Conservation (phyloP, 352 stramenopile genomes). For the Phytophthora ohioensis region DNA sequence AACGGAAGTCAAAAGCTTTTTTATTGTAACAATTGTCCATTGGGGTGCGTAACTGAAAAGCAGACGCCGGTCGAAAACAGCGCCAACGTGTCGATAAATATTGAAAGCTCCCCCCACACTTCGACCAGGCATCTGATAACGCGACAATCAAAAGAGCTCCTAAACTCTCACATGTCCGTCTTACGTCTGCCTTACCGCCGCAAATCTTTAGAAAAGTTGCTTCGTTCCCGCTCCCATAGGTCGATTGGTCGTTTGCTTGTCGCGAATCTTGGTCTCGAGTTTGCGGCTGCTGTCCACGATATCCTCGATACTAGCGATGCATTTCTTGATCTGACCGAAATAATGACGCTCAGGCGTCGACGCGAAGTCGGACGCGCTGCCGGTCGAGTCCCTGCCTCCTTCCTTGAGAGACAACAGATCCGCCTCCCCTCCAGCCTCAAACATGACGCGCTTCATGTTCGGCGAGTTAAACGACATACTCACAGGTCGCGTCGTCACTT, state of each 20-base stretch:
- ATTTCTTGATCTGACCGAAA: constrained; percentile 39
- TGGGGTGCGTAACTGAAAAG: constrained; percentile 2
- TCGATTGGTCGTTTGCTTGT: constrained; percentile 22
- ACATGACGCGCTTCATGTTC: constrained; percentile 38
- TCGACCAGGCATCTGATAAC: not conserved
- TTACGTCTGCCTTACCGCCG: constrained; percentile 8
- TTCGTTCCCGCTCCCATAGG: constrained; percentile 1
- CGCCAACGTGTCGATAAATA: constrained; percentile 42
- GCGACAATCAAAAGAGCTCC: constrained; percentile 2
- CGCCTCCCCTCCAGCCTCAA: constrained; percentile 14
- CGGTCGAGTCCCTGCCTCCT: constrained; percentile 30
- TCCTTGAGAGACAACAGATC: constrained; percentile 28
- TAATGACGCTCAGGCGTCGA: constrained; percentile 42
- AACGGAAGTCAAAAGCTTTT: constrained; percentile 11
- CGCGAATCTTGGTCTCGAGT: constrained; percentile 31
- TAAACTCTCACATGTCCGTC: not conserved
- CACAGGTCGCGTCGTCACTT: constrained; percentile 23
- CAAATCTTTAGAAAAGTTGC: constrained; percentile 16
- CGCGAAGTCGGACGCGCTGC: constrained; percentile 32
- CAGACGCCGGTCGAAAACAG: constrained; percentile 4
- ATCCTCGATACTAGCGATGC: constrained; percentile 40
- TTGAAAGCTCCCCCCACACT: constrained; percentile 19
- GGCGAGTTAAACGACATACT: constrained; percentile 27
- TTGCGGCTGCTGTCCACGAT: constrained; percentile 42
- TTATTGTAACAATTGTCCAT: constrained; percentile 20